phyloP scores from a whole-genome alignment of 495 filamentous ascomycete genomes.

The Staphylotrichum tortipilum region DNA sequence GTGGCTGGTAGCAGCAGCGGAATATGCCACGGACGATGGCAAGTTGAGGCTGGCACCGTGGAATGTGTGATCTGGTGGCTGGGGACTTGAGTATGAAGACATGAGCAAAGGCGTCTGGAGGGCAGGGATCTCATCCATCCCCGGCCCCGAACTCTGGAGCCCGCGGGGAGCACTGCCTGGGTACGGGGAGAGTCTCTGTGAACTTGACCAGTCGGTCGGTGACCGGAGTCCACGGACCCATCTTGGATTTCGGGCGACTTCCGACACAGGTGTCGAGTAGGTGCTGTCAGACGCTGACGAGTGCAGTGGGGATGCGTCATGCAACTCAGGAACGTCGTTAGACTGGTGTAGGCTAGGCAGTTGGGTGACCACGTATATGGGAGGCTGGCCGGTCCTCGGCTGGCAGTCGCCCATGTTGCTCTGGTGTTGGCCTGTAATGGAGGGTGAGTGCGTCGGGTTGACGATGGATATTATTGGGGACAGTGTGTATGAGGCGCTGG shows the following conservation, averaged over 20 bases:
- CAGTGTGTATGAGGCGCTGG: slow-evolving; percentile 6
- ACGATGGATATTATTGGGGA: slow-evolving; percentile 13
- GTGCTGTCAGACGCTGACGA: slow-evolving; percentile 43
- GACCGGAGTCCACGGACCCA: slow-evolving; percentile 6
- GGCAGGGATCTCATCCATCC: slow-evolving; percentile 18
- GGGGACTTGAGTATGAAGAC: slow-evolving; percentile 9
- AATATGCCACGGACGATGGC: background rate
- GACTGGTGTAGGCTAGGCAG: slow-evolving; percentile 11
- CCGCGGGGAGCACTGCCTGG: slow-evolving; percentile 14
- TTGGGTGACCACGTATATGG: slow-evolving; percentile 16
- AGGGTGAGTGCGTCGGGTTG: slow-evolving; percentile 7
- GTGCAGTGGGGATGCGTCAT: slow-evolving; percentile 38
- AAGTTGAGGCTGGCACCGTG: slow-evolving; percentile 18
- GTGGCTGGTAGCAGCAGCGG: background rate
- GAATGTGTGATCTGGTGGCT: slow-evolving; percentile 5
- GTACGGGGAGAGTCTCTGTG: slow-evolving; percentile 19
- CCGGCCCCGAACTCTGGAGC: slow-evolving; percentile 18
- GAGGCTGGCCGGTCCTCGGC: slow-evolving; percentile 10
- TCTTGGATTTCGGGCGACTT: slow-evolving; percentile 15
- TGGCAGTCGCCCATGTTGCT: slow-evolving; percentile 7
- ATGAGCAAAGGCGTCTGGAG: slow-evolving; percentile 14
- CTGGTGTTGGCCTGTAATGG: background rate
- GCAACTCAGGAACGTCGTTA: slow-evolving; percentile 19
- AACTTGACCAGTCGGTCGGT: slow-evolving; percentile 10
- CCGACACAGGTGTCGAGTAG: slow-evolving; percentile 41